Base-by-base conservation (phyloP, 176 grass and related monocot species). In the Aegilops bicornis region DNA sequence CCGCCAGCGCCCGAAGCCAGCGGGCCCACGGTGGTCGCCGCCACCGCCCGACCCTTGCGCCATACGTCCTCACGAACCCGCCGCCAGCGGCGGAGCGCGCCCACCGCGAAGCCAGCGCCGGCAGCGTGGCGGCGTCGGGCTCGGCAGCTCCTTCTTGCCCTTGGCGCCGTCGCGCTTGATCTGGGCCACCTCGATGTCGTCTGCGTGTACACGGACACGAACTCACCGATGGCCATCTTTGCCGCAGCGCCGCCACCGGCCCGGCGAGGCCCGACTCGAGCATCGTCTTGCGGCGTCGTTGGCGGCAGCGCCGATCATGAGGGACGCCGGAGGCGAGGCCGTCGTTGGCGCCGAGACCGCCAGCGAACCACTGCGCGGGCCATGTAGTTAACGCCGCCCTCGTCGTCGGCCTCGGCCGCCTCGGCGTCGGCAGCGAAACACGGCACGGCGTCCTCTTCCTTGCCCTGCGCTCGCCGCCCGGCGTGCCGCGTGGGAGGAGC, bases 181-280 rank as follows among this genome's bases (percentile, higher is more conserved):
- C 72, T 94, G 87, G 6, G 88, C 76, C 58, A 91, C 82, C 82
- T 97, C 82, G 73, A 99, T 97, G 79, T 99, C 97, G 76, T 93
- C 88, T 97, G 97, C 36, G 97, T 81, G 72, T 96, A 95, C 63
- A 98, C 93, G 31, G 93, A 98, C 6, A 98, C 96, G 83, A 91
- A 98, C 83, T 98, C 96, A 3, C 96, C 96, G 84, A 98, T 98
- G 61, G 93, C 93, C 96, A 98, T 98, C n/a, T n/a, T n/a, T n/a
- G 91, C 96, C 95, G 89, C 96, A 98, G 96, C 93, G 35, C 96
- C 96, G 96, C 96, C 24, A 92, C 96, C 14, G 95, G 88, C 25
- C 96, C 96, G 7, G 91, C 96, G 1, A 95, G 31, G 9, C 97
- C 97, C 5, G 94, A 94, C 29, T 94, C 83, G 33, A 99, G 80